These are phyloP conservation scores for Candida adriatica DNA, from an alignment of 805 yeast species.

Conservation along the genomic window DNA sequence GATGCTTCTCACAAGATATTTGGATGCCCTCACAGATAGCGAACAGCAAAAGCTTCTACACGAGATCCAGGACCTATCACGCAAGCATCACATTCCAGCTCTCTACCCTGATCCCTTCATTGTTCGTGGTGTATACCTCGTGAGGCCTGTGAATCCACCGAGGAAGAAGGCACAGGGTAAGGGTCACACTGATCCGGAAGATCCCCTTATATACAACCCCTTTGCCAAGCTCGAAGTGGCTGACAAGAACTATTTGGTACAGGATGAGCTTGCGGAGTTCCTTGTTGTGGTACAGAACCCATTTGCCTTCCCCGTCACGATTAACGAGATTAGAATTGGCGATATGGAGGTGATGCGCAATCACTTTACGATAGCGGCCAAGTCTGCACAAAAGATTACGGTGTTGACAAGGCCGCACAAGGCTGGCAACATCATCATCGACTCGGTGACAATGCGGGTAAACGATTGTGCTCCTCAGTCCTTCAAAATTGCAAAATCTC, in stretches of 20 bases:
- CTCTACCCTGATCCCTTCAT: conserved; percentile 73
- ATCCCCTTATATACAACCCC: conserved; percentile 55
- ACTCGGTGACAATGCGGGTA: conserved; percentile 45
- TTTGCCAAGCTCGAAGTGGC: conserved; percentile 23
- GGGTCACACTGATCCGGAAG: conserved; percentile 16
- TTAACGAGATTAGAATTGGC: conserved; percentile 39
- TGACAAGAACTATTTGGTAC: conserved; percentile 35
- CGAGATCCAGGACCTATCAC: conserved; percentile 27
- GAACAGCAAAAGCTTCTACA: conserved; percentile 46
- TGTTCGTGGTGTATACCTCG: conserved; percentile 42
- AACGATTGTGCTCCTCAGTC: conserved; percentile 42
- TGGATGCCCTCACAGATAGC: conserved; percentile 43
- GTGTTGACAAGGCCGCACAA: conserved; percentile 42
- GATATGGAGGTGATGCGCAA: conserved; percentile 24
- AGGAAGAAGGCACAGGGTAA: conserved; percentile 12
- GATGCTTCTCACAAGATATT: conserved; percentile 47
- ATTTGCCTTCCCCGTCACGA: conserved; percentile 62
- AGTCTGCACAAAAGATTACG: conserved; percentile 30
- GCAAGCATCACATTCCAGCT: conserved; percentile 21
- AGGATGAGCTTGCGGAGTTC: conserved; percentile 59
- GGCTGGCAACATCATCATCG: conserved; percentile 41
- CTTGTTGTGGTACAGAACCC: conserved; percentile 67
- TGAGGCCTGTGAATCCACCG: conserved; percentile 22
- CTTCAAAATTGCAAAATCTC: conserved; percentile 34
- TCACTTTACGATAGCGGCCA: conserved; percentile 32